phyloP scores from a whole-genome alignment of 2,329 filamentous ascomycete genomes.

The Mycosphaerella sp. region DNA sequence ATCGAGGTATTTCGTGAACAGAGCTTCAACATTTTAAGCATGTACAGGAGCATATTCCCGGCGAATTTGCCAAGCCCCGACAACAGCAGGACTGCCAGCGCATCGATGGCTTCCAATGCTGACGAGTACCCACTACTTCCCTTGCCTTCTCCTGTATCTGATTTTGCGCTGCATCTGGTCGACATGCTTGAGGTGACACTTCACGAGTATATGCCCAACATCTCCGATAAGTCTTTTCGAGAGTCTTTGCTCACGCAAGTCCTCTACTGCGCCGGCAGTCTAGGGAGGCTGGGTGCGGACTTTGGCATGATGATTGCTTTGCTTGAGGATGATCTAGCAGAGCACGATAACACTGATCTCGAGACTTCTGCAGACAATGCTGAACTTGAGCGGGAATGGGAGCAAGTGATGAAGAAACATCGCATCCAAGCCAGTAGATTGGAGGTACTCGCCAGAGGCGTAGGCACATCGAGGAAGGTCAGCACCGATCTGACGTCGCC shows the following conservation, averaged over 20 bases:
- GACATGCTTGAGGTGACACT: constrained; percentile 73
- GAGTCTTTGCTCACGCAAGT: constrained; percentile 91
- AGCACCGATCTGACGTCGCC: constrained; percentile 53
- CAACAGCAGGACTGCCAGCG: neutral
- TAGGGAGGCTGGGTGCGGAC: constrained; percentile 84
- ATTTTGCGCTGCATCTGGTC: constrained; percentile 78
- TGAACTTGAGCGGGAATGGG: constrained; percentile 62
- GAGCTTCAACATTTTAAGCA: constrained; percentile 89
- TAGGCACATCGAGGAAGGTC: constrained; percentile 26
- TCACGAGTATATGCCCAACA: constrained; percentile 67
- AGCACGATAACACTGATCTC: constrained; percentile 47
- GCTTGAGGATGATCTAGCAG: constrained; percentile 48
- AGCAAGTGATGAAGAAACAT: constrained; percentile 82
- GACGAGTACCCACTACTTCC: constrained; percentile 40
- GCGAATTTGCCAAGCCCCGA: constrained; percentile 42
- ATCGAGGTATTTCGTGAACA: constrained; percentile 98
- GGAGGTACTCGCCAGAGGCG: constrained; percentile 32
- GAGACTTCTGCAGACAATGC: constrained; percentile 35
- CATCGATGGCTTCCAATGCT: neutral
- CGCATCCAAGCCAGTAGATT: constrained; percentile 64
- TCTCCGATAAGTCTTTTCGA: constrained; percentile 69
- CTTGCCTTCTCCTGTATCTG: constrained; percentile 69
- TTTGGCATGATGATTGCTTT: constrained; percentile 81
- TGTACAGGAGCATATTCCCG: constrained; percentile 86
- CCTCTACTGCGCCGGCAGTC: constrained; percentile 83